Conservation (phyloP, 495 filamentous ascomycete species). For the Lepidopterella palustris region DNA sequence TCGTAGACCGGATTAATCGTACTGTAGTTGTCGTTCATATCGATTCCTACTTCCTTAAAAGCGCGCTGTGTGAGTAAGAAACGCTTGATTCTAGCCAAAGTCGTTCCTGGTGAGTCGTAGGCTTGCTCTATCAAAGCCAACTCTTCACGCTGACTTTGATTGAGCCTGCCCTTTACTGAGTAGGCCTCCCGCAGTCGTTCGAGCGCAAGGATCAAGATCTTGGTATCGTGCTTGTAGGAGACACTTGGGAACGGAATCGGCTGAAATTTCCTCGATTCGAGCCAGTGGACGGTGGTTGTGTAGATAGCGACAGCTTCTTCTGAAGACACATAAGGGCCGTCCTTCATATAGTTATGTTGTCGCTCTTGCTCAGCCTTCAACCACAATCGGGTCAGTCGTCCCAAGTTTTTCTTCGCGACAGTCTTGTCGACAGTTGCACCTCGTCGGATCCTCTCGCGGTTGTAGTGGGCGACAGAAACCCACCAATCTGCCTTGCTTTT, state of each 20-base stretch:
- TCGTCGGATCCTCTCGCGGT: slow-evolving; percentile 89
- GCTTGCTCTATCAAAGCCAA: slow-evolving; percentile 96
- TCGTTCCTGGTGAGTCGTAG: slow-evolving; percentile 96
- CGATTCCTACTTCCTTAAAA: slow-evolving; percentile 99
- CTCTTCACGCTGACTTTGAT: slow-evolving; percentile 97
- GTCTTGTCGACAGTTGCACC: slow-evolving; percentile 98
- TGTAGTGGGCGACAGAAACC: slow-evolving; percentile 98
- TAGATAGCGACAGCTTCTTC: slow-evolving; percentile 99
- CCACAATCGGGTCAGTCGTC: slow-evolving; percentile 90
- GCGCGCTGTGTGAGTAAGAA: slow-evolving; percentile 95
- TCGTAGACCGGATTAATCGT: slow-evolving; percentile 99
- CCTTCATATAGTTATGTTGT: slow-evolving; percentile 99
- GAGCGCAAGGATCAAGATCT: slow-evolving; percentile 93
- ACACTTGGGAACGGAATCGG: slow-evolving; percentile 99
- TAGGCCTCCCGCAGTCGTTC: slow-evolving; percentile 94
- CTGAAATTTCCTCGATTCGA: slow-evolving; percentile 96
- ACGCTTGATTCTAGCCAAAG: slow-evolving; percentile 92
- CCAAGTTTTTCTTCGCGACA: slow-evolving; percentile 98
- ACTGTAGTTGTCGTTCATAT: slow-evolving; percentile 99
- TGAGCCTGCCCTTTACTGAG: slow-evolving; percentile 93
- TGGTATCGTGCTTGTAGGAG: slow-evolving; percentile 99
- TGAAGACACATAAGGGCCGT: slow-evolving; percentile 95
- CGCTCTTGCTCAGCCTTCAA: slow-evolving; percentile 97
- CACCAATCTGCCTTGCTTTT: slow-evolving; percentile 99
- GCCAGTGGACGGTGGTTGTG: slow-evolving; percentile 97